phyloP scores from a whole-genome alignment of 2,329 filamentous ascomycete species.

The Ascocoryne sarcoides region DNA sequence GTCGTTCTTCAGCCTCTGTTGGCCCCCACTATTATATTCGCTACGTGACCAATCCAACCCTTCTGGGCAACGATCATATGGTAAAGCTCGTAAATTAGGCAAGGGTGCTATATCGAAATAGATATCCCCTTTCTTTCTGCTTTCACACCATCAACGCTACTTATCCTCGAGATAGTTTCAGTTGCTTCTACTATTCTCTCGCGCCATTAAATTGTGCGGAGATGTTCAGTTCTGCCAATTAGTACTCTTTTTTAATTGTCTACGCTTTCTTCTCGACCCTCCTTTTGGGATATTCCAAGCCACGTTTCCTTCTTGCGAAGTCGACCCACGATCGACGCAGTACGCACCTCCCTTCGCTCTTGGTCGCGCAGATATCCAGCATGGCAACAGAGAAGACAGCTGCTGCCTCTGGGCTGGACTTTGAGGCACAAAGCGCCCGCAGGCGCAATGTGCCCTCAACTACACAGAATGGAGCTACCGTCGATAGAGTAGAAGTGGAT shows the following conservation, averaged over 20 bases:
- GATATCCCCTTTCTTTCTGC: no score
- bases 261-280: conserved; percentile 15
- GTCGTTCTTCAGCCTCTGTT: no score
- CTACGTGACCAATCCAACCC: no score
- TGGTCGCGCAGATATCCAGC: neutral
- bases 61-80: no score
- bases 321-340: conserved; percentile 1
- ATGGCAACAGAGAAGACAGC: conserved; percentile 39
- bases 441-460: conserved; percentile 43
- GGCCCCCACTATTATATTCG: no score
- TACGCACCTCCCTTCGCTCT: neutral
- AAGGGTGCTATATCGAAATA: no score
- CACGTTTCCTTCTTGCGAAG: conserved; percentile 5
- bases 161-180: no score
- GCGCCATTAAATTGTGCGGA: conserved; percentile 17
- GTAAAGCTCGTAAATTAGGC: no score
- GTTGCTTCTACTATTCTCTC: no score
- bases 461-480: conserved; percentile 31
- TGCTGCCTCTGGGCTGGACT: conserved; percentile 51
- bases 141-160: no score
- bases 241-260: conserved; percentile 19
- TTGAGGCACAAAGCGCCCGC: conserved; percentile 44
- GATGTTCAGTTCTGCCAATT: conserved; percentile 23
- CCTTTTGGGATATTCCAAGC: conserved; percentile 13
- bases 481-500: conserved; percentile 35